Percentiles rank a stretch among this genome's conserved stretches.
Evolutionary conservation across 352 stramenopile species (phyloP).

Genomic region (Thalassiosira exigua): DNA sequence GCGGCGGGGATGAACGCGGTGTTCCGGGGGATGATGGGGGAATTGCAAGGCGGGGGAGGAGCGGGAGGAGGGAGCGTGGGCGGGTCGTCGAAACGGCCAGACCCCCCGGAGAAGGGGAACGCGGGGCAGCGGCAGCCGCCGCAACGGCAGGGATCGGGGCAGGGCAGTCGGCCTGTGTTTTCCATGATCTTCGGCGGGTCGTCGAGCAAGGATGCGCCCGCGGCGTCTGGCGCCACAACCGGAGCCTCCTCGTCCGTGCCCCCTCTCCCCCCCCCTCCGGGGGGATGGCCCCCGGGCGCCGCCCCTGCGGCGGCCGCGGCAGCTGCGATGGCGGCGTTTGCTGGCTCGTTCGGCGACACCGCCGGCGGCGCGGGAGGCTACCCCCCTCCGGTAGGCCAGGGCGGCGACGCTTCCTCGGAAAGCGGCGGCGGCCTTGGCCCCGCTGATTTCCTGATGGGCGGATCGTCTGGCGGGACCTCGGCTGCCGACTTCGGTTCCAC

Average conservation of each 20-base stretch:
- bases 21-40: neutral
- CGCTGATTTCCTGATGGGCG: too few relatives aligned
- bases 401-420: neutral
- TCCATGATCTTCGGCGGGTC: too few relatives aligned
- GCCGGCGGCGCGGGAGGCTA: neutral
- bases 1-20: neutral
- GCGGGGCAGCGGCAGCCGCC: neutral
- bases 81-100: neutral
- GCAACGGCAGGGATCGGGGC: too few relatives aligned
- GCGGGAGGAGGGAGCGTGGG: neutral
- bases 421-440: too few relatives aligned
- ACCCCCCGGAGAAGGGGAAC: neutral
- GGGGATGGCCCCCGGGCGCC: conserved; percentile 41
- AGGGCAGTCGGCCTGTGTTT: too few relatives aligned
- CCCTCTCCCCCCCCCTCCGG: conserved; percentile 39
- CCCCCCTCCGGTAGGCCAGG: neutral
- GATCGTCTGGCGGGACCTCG: too few relatives aligned
- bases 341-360: too few relatives aligned
- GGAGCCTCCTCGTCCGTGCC: too few relatives aligned
- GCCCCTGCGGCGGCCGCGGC: conserved; percentile 28
- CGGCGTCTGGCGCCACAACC: too few relatives aligned
- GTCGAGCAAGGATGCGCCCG: too few relatives aligned
- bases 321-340: conserved; percentile 41
- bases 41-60: neutral
- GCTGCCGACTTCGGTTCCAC: conserved; percentile 18